Evolutionary conservation across 768 basidiomycete species (phyloP), one percentile per base, ranked within the genome.

Genomic region (Harrya chromipes): DNA sequence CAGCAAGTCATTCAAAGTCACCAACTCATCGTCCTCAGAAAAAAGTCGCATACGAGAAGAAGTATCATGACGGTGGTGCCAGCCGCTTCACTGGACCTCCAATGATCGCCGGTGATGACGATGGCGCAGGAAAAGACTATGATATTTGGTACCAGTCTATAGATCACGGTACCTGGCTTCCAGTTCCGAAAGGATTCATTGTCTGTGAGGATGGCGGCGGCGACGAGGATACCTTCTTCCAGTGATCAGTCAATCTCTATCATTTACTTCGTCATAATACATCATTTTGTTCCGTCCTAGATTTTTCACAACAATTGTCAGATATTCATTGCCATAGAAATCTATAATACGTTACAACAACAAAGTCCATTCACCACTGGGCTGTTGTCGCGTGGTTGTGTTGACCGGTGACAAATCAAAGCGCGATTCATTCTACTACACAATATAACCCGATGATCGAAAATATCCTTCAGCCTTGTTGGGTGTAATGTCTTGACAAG

Each of bases 401-500:
- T n/a, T n/a, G n/a, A n/a, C n/a, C n/a, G n/a, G n/a, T n/a, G n/a
- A n/a, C n/a, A n/a, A n/a, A n/a, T n/a, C n/a, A n/a, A n/a, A n/a
- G n/a, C n/a, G n/a, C n/a, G n/a, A n/a, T n/a, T n/a, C n/a, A n/a
- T n/a, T n/a, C n/a, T 33, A 27, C 21, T 51, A 52, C 1, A 37
- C 20, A 2, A 51, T 44, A 19, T 51, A 55, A 3, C 46, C 43
- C 0, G 24, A 55, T 21, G 34, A 26, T 3, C 7, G 13, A 35
- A 55, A 55, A 40, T 49, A 55, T 0, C 44, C 44, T 24, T 20
- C 44, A 4, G 44, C 47, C 4, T 56, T 49, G n/a, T 56, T n/a
- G 0, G 35, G 41, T 0, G n/a, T 53, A 9, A 52, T 56, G 8
- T 10, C 40, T 11, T 56, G 44, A 48, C 52, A 53, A 2, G 43